phyloP scores from a whole-genome alignment of 495 filamentous ascomycete species.

The Penicillium herquei region DNA sequence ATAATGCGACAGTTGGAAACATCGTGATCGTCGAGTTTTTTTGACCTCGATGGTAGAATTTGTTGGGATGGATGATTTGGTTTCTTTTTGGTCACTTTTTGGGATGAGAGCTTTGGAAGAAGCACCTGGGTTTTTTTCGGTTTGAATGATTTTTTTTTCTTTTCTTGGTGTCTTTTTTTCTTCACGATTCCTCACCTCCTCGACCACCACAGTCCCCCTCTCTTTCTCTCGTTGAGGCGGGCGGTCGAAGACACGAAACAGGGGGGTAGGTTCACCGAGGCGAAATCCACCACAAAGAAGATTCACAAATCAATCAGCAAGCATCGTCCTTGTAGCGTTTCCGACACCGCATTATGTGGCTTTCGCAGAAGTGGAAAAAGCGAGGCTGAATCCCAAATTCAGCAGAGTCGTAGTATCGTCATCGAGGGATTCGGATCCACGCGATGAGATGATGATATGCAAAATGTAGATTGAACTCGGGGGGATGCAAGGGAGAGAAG shows the following conservation, averaged over 20 bases:
- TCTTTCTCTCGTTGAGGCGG: constrained; percentile 7
- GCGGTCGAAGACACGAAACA: constrained; percentile 7
- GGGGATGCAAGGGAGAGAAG: constrained; percentile 29
- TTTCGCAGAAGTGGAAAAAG: constrained; percentile 8
- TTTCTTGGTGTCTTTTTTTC: not conserved
- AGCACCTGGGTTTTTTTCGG: too few relatives aligned
- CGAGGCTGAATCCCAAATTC: constrained; percentile 12
- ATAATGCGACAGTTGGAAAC: constrained; percentile 47
- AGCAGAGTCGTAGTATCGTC: constrained; percentile 19
- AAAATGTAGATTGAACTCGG: constrained; percentile 9
- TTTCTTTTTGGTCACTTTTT: not conserved
- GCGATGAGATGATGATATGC: not conserved
- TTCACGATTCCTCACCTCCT: constrained; percentile 6
- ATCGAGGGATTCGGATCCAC: constrained; percentile 12
- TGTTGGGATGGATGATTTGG: too few relatives aligned
- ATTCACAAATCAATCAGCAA: constrained; percentile 37
- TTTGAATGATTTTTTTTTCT: not conserved
- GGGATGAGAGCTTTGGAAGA: not conserved
- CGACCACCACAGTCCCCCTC: constrained; percentile 16
- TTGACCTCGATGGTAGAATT: not conserved
- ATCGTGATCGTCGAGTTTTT: constrained; percentile 26
- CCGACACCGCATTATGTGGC: constrained; percentile 51
- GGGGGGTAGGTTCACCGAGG: not conserved
- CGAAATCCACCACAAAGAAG: constrained; percentile 10
- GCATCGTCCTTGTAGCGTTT: constrained; percentile 50